These are phyloP conservation scores for Lumnitzera littorea DNA, from an alignment of 345 rosid species.

Conservation along the genomic window DNA sequence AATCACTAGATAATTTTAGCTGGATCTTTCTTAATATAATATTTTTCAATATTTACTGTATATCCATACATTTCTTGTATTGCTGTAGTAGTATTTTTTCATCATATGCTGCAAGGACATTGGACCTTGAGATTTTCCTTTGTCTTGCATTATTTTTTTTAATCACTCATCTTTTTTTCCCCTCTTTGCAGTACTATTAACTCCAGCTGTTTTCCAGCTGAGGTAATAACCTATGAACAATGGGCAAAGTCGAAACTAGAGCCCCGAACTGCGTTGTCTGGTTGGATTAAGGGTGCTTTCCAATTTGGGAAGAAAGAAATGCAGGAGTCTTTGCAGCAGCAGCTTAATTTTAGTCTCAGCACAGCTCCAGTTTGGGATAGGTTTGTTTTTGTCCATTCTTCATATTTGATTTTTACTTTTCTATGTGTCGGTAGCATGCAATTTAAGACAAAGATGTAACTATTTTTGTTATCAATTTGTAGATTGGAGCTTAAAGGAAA, in stretches of 20 bases:
- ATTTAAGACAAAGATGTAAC: background rate
- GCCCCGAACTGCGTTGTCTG: conserved; percentile 40
- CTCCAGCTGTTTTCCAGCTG: conserved; percentile 49
- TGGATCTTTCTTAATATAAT: too few relatives aligned
- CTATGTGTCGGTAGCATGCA: background rate
- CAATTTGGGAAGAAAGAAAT: conserved; percentile 68
- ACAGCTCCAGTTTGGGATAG: conserved; percentile 98
- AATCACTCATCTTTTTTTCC: conserved; percentile 3
- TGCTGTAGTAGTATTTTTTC: background rate
- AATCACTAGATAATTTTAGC: too few relatives aligned
- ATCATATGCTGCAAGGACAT: background rate
- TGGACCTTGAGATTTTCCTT: background rate
- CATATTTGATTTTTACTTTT: background rate
- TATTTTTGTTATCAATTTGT: conserved; percentile 10
- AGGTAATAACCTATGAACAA: conserved; percentile 66
- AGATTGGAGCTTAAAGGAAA: conserved; percentile 82
- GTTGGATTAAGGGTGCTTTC: conserved; percentile 80
- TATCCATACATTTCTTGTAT: too few relatives aligned
- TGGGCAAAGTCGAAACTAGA: conserved; percentile 70
- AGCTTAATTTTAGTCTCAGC: conserved; percentile 61
- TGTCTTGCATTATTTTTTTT: background rate
- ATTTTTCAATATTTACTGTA: too few relatives aligned
- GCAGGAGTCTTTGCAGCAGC: conserved; percentile 68
- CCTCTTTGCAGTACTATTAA: conserved; percentile 40
- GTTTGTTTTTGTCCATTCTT: conserved; percentile 29